Evolutionary conservation across 2,329 filamentous ascomycete genomes (phyloP).

Genomic region (Esteya vermicola): DNA sequence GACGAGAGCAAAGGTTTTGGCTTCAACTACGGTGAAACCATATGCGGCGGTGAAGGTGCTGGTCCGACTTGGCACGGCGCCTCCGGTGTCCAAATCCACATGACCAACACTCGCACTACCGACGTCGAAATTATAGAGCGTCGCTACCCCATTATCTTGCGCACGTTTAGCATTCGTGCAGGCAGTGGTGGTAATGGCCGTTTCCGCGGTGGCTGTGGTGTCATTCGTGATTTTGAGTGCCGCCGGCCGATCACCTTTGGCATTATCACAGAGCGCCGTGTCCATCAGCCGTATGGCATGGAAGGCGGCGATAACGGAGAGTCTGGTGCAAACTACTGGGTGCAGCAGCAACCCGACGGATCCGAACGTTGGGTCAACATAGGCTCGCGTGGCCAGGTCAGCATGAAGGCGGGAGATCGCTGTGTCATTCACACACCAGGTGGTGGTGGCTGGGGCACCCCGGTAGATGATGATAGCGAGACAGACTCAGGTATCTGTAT

Average conservation of each 20-base stretch:
- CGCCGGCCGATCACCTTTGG: conserved; percentile 61
- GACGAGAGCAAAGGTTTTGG: conserved; percentile 27
- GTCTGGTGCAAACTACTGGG: conserved; percentile 77
- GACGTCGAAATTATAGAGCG: conserved; percentile 68
- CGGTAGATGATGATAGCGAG: conserved; percentile 27
- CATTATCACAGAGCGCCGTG: conserved; percentile 63
- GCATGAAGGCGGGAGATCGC: conserved; percentile 60
- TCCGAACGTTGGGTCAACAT: conserved; percentile 42
- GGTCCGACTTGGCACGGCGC: conserved; percentile 61
- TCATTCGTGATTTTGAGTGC: conserved; percentile 69
- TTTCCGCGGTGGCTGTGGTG: conserved; percentile 58
- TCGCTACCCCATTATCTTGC: conserved; percentile 57
- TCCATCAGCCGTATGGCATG: conserved; percentile 68
- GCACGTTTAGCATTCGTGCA: conserved; percentile 50
- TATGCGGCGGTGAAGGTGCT: conserved; percentile 62
- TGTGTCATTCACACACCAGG: conserved; percentile 70
- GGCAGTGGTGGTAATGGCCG: conserved; percentile 51
- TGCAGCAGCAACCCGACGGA: conserved; percentile 30
- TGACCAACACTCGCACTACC: conserved; percentile 77
- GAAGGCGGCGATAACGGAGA: conserved; percentile 66
- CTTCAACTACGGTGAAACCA: conserved; percentile 79
- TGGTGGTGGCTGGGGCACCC: conserved; percentile 59
- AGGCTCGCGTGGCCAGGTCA: conserved; percentile 64
- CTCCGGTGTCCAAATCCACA: conserved; percentile 65
- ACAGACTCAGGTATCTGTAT: neutral